Conservation (phyloP, 176 grass and related monocot genomes). For the Phyllostachys edulis region DNA sequence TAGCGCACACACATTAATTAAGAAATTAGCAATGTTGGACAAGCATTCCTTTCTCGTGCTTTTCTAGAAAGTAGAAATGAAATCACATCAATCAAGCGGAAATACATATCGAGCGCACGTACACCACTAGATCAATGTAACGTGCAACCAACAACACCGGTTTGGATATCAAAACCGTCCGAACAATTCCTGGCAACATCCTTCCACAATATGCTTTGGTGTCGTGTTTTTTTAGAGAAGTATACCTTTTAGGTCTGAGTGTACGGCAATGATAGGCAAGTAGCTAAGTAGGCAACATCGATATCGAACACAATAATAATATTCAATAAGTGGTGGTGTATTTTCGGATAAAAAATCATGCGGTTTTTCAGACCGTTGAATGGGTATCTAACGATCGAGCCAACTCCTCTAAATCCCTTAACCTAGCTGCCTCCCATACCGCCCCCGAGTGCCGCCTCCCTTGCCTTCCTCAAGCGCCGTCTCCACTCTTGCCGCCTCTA, state of each 20-base stretch:
- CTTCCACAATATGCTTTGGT: neutral
- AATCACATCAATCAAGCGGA: neutral
- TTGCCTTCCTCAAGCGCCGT: no score
- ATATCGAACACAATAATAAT: neutral
- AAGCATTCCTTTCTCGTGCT: neutral
- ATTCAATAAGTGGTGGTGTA: neutral
- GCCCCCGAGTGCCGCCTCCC: no score
- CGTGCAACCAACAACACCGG: no score
- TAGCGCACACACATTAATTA: no score
- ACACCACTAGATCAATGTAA: neutral
- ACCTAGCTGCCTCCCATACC: no score
- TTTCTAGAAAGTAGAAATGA: neutral
- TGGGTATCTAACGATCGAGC: no score
- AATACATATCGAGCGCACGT: neutral
- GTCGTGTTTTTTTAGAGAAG: neutral
- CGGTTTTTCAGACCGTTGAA: no score
- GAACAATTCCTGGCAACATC: no score
- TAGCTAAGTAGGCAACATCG: neutral
- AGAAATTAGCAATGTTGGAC: neutral
- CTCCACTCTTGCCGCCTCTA: no score
- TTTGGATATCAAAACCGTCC: neutral
- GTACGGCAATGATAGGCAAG: neutral
- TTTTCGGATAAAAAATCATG: no score
- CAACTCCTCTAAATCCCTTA: no score
- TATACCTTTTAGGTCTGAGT: neutral